A percentile compares a stretch with the other conserved stretches of the same genome.
These are phyloP conservation scores for Schizothecium vesticola DNA, from an alignment of 495 filamentous ascomycete genomes.

Conservation along the genomic window DNA sequence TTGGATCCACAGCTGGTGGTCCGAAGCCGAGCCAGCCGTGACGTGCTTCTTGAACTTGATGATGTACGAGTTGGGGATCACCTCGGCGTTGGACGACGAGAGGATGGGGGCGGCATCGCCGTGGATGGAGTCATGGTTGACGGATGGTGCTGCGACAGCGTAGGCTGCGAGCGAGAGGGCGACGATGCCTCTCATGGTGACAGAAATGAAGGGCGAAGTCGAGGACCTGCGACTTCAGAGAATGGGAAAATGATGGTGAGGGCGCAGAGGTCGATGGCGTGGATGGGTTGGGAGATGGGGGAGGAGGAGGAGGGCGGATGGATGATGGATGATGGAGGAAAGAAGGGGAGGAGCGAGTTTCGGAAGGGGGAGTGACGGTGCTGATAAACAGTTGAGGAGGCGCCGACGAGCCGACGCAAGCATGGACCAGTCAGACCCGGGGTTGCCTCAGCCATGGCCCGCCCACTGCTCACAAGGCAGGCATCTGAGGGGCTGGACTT, in stretches of 20 bases:
- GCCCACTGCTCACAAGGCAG: slow-evolving; percentile 10
- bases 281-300: slow-evolving; percentile 36
- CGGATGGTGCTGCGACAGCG: slow-evolving; percentile 68
- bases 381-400: slow-evolving; percentile 28
- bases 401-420: slow-evolving; percentile 20
- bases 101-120: slow-evolving; percentile 83
- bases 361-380: slow-evolving; percentile 29
- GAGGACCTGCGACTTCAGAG: slow-evolving; percentile 39
- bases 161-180: slow-evolving; percentile 62
- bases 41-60: slow-evolving; percentile 98
- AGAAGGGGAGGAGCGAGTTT: slow-evolving; percentile 24
- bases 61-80: slow-evolving; percentile 89
- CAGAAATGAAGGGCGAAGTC: slow-evolving; percentile 31
- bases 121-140: slow-evolving; percentile 72
- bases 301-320: slow-evolving; percentile 35
- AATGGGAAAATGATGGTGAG: slow-evolving; percentile 21
- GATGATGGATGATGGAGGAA: slow-evolving; percentile 25
- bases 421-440: slow-evolving; percentile 8
- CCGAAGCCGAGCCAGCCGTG: slow-evolving; percentile 53
- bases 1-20: slow-evolving; percentile 91
- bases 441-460: slow-evolving; percentile 23
- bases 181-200: slow-evolving; percentile 69
- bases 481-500: slow-evolving; percentile 1
- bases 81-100: slow-evolving; percentile 66
- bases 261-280: slow-evolving; percentile 29